These are phyloP conservation scores for Tricladium varicosporioides DNA, from an alignment of 2,329 filamentous ascomycete genomes.

Conservation along the genomic window DNA sequence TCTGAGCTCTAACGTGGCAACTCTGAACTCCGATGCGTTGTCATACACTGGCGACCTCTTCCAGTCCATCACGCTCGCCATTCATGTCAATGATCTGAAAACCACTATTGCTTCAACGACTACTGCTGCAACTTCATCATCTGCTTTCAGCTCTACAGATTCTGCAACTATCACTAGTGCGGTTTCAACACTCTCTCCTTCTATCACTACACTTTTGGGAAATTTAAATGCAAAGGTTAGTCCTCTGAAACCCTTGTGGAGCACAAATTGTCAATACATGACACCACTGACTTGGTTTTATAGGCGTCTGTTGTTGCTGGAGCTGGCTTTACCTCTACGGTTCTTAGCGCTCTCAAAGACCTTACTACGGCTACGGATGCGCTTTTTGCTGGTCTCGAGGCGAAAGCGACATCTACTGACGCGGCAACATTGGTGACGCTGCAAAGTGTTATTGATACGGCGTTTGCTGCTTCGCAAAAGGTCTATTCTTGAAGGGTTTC, in stretches of 20 bases:
- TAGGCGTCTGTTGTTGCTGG: constrained; percentile 7
- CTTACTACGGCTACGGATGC: constrained; percentile 6
- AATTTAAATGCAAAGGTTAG: constrained; percentile 12
- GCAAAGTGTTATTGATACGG: constrained; percentile 7
- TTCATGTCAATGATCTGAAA: constrained; percentile 10
- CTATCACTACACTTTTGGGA: constrained; percentile 6
- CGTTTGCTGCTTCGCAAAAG: not conserved
- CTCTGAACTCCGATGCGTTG: constrained; percentile 3
- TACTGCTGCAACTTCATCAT: constrained; percentile 7
- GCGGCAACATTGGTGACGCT: constrained; percentile 1
- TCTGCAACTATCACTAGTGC: not conserved
- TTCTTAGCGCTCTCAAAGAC: not conserved
- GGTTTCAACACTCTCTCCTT: constrained; percentile 6
- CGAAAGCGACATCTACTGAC: not conserved
- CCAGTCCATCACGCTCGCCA: constrained; percentile 7
- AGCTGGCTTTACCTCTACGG: constrained; percentile 6
- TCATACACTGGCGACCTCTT: constrained; percentile 11
- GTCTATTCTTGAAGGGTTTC: not conserved
- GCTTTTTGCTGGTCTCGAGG: constrained; percentile 8
- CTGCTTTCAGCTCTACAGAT: not conserved
- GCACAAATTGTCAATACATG: not conserved
- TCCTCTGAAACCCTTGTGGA: not conserved
- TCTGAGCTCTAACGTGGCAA: constrained; percentile 13
- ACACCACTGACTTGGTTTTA: not conserved
- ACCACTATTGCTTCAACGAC: constrained; percentile 9